Percentiles rank a stretch among this genome's conserved stretches.
Evolutionary conservation across 371 early-diverging fungal genomes (phyloP).

Genomic region (Circinella minor): DNA sequence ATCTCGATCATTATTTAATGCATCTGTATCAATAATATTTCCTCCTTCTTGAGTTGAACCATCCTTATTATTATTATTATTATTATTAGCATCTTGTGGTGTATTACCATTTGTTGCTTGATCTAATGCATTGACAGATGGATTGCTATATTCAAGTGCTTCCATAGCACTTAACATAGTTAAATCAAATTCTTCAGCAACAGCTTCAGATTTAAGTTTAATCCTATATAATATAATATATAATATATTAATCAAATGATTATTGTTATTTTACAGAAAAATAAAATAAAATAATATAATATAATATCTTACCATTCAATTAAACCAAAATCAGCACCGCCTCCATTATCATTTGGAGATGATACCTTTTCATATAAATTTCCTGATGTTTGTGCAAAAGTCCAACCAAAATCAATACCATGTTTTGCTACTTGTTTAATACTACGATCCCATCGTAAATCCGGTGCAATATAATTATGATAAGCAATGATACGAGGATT

Average conservation of each 20-base stretch:
- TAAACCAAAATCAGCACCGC: slow-evolving; percentile 54
- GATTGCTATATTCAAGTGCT: slow-evolving; percentile 3
- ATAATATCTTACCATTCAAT: slow-evolving; percentile 37
- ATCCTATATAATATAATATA: slow-evolving; percentile 20
- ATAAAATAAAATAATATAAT: too few relatives aligned
- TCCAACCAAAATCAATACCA: slow-evolving; percentile 60
- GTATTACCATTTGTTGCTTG: background rate
- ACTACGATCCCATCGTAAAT: slow-evolving; percentile 59
- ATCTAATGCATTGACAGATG: background rate
- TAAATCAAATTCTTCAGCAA: slow-evolving; percentile 50
- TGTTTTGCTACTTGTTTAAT: slow-evolving; percentile 54
- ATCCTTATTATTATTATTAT: background rate
- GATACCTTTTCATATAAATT: slow-evolving; percentile 47
- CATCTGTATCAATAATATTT: slow-evolving; percentile 10
- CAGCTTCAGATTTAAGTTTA: slow-evolving; percentile 33
- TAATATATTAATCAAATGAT: too few relatives aligned
- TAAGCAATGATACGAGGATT: slow-evolving; percentile 46
- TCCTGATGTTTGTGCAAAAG: slow-evolving; percentile 38
- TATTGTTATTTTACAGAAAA: background rate
- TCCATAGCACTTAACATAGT: slow-evolving; percentile 21
- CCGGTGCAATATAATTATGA: slow-evolving; percentile 53
- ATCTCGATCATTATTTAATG: background rate
- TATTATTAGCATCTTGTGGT: background rate
- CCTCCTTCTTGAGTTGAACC: background rate
- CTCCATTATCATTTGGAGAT: slow-evolving; percentile 28